phyloP scores from a whole-genome alignment of 2,329 filamentous ascomycete genomes.

The Rhynchosporium secalis region DNA sequence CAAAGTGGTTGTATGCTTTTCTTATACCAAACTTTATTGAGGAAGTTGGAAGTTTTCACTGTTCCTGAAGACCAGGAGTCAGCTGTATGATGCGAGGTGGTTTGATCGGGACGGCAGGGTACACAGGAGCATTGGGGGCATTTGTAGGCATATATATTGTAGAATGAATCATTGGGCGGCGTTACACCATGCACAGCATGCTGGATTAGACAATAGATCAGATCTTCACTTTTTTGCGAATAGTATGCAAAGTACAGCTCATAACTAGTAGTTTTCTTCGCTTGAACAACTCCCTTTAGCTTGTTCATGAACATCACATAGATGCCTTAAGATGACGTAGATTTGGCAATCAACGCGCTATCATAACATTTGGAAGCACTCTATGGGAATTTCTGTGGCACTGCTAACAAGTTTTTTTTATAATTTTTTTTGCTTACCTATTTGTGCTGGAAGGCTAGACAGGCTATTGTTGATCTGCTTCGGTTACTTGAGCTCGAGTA shows the following conservation, averaged over 20 bases:
- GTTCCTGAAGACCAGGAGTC: conserved; percentile 27
- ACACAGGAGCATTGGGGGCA: background rate
- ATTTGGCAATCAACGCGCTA: too few species aligned
- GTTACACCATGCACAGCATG: conserved; percentile 32
- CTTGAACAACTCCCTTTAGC: background rate
- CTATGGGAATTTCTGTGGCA: too few species aligned
- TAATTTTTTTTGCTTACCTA: too few species aligned
- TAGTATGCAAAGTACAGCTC: background rate
- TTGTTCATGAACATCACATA: too few species aligned
- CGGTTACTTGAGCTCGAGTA: too few species aligned
- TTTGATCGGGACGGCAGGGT: conserved; percentile 3
- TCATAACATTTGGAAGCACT: background rate
- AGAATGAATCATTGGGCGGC: conserved; percentile 37
- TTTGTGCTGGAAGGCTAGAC: too few species aligned
- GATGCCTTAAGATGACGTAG: too few species aligned
- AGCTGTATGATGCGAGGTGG: conserved; percentile 27
- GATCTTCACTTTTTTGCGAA: conserved; percentile 36
- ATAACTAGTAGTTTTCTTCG: background rate
- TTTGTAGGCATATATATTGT: conserved; percentile 34
- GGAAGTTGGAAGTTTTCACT: conserved; percentile 62
- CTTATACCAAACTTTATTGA: conserved; percentile 84
- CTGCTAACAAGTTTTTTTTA: too few species aligned
- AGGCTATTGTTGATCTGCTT: too few species aligned
- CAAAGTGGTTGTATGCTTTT: conserved; percentile 97
- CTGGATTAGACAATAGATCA: conserved; percentile 36